phyloP scores from a whole-genome alignment of 2,329 filamentous ascomycete genomes.

The Alternaria ventricosa region DNA sequence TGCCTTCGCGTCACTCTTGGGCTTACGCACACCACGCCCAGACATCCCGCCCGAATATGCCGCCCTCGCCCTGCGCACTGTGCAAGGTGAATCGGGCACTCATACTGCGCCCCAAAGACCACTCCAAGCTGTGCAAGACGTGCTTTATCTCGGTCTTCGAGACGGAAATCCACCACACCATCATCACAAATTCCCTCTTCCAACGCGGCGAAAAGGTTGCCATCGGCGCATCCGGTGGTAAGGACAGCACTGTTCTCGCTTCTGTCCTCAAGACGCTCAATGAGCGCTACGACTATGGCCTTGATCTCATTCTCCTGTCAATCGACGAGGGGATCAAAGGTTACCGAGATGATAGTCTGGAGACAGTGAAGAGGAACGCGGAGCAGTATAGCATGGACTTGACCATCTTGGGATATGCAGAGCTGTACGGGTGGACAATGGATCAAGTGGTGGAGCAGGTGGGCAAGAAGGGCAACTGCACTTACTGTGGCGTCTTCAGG shows the following conservation, averaged over 20 bases:
- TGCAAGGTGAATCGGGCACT: conserved; percentile 81
- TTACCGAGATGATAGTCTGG: conserved; percentile 92
- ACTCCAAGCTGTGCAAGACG: conserved; percentile 86
- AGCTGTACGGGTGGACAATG: conserved; percentile 99
- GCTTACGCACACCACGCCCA: not conserved
- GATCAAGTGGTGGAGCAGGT: conserved; percentile 96
- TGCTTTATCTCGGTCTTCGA: conserved; percentile 93
- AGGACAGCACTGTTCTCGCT: conserved; percentile 95
- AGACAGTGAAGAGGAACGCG: conserved; percentile 95
- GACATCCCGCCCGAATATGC: conserved; percentile 61
- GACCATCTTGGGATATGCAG: conserved; percentile 89
- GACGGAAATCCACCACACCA: conserved; percentile 91
- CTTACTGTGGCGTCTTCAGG: conserved; percentile 96
- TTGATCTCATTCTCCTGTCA: conserved; percentile 85
- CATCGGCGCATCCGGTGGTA: conserved; percentile 95
- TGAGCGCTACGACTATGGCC: conserved; percentile 82
- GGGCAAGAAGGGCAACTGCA: conserved; percentile 98
- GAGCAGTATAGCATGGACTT: conserved; percentile 89
- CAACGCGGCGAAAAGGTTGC: conserved; percentile 82
- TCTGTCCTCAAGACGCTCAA: conserved; percentile 95
- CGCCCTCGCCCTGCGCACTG: conserved; percentile 75
- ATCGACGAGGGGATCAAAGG: conserved; percentile 98
- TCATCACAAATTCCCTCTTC: conserved; percentile 82
- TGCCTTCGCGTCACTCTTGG: not conserved
- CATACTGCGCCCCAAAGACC: conserved; percentile 92